phyloP scores from a whole-genome alignment of 2,329 filamentous ascomycete species.

The Talaromyces sp. region DNA sequence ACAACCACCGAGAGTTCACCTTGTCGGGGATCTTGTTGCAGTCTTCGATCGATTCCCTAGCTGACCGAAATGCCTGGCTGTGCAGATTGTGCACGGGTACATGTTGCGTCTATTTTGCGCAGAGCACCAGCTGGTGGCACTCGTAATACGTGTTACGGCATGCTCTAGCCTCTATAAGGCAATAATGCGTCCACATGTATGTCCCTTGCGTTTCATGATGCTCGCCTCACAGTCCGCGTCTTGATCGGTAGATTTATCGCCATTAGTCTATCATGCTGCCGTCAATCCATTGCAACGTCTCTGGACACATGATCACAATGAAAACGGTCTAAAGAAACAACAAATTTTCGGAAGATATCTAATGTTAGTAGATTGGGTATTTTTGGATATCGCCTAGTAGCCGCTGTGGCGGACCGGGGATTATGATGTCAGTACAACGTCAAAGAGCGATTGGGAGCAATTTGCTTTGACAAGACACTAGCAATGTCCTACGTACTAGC shows the following conservation, averaged over 20 bases:
- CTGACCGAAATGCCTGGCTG: background rate
- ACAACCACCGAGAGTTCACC: background rate
- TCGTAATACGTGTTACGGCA: background rate
- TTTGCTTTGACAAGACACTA: background rate
- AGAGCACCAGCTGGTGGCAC: background rate
- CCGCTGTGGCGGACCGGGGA: background rate
- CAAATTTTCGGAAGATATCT: background rate
- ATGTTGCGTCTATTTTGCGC: background rate
- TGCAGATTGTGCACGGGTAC: background rate
- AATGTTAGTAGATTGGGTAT: background rate
- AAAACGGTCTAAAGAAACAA: background rate
- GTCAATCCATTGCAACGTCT: background rate
- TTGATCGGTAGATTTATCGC: background rate
- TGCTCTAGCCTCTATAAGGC: background rate
- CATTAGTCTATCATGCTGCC: background rate
- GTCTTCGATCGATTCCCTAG: background rate
- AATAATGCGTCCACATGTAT: background rate
- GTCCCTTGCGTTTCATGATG: background rate
- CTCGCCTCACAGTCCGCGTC: background rate
- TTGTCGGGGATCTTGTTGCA: background rate
- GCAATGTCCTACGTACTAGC: background rate
- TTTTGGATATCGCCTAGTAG: background rate
- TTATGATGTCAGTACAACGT: background rate
- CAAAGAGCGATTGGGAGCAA: background rate
- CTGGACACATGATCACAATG: background rate